phyloP scores from a whole-genome alignment of 2,329 filamentous ascomycete genomes.

The Talaromyces sp. region DNA sequence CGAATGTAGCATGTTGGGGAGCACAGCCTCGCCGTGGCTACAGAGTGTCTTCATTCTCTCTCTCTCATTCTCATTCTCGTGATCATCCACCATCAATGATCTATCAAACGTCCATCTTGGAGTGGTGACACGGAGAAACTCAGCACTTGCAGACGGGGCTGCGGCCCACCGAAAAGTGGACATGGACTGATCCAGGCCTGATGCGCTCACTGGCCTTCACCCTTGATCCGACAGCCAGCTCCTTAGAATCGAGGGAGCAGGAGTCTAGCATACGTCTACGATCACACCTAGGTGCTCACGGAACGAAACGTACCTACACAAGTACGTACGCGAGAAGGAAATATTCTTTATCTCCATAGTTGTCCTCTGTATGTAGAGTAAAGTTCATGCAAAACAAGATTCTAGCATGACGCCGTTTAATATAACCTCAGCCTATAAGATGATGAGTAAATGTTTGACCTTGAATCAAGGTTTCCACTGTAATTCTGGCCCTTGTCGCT shows the following conservation, averaged over 20 bases:
- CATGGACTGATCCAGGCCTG: conserved; percentile 14
- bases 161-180: conserved; percentile 9
- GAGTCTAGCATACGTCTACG: not conserved
- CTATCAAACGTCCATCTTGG: not conserved
- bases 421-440: conserved; percentile 4
- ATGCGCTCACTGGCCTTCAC: not conserved
- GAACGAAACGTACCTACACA: too few relatives aligned
- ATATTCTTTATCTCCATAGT: too few relatives aligned
- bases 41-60: not conserved
- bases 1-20: not conserved
- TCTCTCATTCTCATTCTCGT: too few relatives aligned
- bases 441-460: not conserved
- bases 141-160: conserved; percentile 4
- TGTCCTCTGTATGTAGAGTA: too few relatives aligned
- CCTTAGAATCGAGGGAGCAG: not conserved
- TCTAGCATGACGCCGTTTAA: not conserved
- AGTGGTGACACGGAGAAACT: not conserved
- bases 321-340: too few relatives aligned
- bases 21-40: not conserved
- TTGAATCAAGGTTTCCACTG: not conserved
- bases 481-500: not conserved
- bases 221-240: not conserved
- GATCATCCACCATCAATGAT: too few relatives aligned
- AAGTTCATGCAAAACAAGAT: not conserved
- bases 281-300: too few relatives aligned